A percentile compares a stretch with the other conserved stretches of the same genome.
phyloP scores from a whole-genome alignment of 129 eudicot genomes.

The Centaurea solstitialis region DNA sequence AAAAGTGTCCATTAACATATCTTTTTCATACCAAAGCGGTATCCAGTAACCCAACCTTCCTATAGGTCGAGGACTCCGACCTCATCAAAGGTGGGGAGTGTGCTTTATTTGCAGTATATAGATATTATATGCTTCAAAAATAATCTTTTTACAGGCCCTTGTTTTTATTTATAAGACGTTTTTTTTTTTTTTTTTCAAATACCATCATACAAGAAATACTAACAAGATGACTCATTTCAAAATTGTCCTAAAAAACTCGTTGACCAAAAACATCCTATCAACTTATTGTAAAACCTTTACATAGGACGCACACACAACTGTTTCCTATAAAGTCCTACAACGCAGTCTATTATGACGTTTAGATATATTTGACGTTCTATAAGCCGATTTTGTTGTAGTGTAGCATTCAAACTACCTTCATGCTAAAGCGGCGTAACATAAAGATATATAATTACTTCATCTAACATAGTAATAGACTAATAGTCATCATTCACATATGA shows the following conservation, averaged over 20 bases:
- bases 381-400: background rate
- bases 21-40: background rate
- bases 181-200: background rate
- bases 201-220: background rate
- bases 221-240: background rate
- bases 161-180: background rate
- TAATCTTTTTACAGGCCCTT: background rate
- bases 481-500: background rate
- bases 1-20: background rate
- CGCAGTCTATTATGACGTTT: background rate
- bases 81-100: background rate
- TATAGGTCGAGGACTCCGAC: background rate
- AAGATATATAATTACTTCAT: background rate
- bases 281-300: background rate
- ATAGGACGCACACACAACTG: background rate
- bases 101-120: background rate
- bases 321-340: background rate
- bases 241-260: background rate
- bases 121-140: background rate
- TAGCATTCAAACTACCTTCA: background rate
- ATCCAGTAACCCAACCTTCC: background rate
- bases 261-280: background rate
- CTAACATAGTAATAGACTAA: background rate
- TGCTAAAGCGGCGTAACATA: background rate
- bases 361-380: background rate